Evolutionary conservation across 2,329 filamentous ascomycete genomes (phyloP).

Genomic region (Dothistroma septosporum): DNA sequence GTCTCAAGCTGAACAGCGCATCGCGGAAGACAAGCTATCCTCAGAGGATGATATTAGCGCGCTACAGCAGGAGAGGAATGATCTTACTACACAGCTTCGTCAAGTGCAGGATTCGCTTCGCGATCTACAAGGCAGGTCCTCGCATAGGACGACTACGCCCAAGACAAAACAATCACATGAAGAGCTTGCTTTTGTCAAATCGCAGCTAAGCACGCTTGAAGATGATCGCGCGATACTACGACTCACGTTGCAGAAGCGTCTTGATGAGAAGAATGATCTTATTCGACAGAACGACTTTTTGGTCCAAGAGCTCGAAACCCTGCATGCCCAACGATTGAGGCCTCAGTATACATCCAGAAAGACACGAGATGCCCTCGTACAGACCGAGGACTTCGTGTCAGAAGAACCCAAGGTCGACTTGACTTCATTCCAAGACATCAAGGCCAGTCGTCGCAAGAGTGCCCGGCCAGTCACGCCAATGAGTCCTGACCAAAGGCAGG

Average conservation of each 20-base stretch:
- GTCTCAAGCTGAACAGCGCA: slow-evolving; percentile 20
- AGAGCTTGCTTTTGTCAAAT: slow-evolving; percentile 21
- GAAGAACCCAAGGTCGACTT: slow-evolving; percentile 18
- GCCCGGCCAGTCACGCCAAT: slow-evolving; percentile 14
- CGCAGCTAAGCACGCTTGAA: slow-evolving; percentile 22
- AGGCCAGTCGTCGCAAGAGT: slow-evolving; percentile 12
- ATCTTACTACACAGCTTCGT: slow-evolving; percentile 19
- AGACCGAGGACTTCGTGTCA: slow-evolving; percentile 20
- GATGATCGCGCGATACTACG: slow-evolving; percentile 24
- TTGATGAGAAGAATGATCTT: slow-evolving; percentile 29
- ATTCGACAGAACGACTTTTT: slow-evolving; percentile 29
- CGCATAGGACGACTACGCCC: slow-evolving; percentile 8
- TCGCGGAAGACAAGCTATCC: slow-evolving; percentile 15
- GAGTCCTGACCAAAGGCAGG: slow-evolving; percentile 18
- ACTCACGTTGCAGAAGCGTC: slow-evolving; percentile 20
- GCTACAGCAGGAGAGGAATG: slow-evolving; percentile 18
- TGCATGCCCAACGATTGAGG: slow-evolving; percentile 22
- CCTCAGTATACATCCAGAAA: slow-evolving; percentile 6
- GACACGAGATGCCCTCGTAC: slow-evolving; percentile 21
- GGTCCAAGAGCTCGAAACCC: slow-evolving; percentile 27
- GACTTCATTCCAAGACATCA: slow-evolving; percentile 12
- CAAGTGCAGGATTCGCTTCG: slow-evolving; percentile 17
- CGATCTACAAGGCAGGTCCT: slow-evolving; percentile 15
- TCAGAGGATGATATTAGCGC: slow-evolving; percentile 17
- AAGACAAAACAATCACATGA: slow-evolving; percentile 6